Conservation (phyloP, 345 rosid species). For the Eucalyptus globulus region DNA sequence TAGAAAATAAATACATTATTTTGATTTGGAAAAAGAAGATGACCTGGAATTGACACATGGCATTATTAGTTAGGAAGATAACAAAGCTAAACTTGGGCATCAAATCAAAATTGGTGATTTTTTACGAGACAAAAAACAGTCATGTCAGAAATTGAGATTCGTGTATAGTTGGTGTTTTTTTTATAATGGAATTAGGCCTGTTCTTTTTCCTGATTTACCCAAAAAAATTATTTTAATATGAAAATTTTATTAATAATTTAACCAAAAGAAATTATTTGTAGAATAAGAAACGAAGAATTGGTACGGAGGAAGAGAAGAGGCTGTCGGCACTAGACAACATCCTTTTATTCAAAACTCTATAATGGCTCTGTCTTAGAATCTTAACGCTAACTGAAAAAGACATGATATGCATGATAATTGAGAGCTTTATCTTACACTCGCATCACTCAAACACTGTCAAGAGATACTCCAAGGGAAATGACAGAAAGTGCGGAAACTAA, state of each 20-base stretch:
- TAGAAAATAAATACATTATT: not conserved
- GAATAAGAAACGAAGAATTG: not conserved
- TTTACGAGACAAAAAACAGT: not conserved
- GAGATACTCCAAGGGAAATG: not conserved
- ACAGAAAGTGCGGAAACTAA: not conserved
- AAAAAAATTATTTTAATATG: not conserved
- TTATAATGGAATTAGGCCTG: not conserved
- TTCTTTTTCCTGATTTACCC: too few species aligned
- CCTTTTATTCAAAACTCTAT: not conserved
- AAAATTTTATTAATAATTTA: too few species aligned
- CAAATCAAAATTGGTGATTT: not conserved
- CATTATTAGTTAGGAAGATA: not conserved
- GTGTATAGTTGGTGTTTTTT: not conserved
- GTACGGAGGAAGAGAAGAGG: not conserved
- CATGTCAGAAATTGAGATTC: too few species aligned
- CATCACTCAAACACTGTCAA: fast-evolving
- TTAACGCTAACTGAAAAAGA: conserved; percentile 14
- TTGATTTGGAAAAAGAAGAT: too few species aligned
- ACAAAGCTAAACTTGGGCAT: not conserved
- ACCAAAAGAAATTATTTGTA: conserved; percentile 8
- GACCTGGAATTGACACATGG: not conserved
- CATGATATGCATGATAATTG: too few species aligned
- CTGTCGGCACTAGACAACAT: not conserved
- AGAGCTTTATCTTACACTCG: not conserved
- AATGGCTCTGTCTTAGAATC: not conserved